Evolutionary conservation across 768 basidiomycete genomes (phyloP).

Genomic region (Imleria badia): DNA sequence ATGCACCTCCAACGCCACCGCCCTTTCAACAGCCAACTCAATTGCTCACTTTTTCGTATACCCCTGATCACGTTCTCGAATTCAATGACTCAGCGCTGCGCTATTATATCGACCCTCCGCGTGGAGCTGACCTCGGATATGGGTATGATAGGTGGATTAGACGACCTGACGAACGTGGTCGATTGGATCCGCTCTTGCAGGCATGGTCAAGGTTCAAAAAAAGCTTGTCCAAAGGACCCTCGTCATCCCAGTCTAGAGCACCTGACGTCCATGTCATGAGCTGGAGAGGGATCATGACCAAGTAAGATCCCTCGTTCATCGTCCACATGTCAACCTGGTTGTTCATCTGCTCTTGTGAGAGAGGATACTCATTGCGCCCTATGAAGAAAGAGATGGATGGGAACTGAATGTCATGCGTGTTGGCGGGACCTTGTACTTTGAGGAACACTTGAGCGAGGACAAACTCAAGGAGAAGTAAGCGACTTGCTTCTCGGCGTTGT

Average conservation of each 20-base stretch:
- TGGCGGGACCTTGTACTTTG: constrained; percentile 68
- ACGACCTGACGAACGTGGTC: constrained; percentile 60
- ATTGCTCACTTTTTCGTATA: constrained; percentile 73
- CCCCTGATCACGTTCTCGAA: constrained; percentile 50
- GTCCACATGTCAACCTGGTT: neutral
- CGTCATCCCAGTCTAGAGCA: constrained; percentile 17
- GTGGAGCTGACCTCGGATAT: constrained; percentile 59
- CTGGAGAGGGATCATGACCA: constrained; percentile 87
- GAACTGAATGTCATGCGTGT: constrained; percentile 82
- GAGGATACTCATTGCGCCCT: constrained; percentile 80
- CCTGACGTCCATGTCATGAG: constrained; percentile 57
- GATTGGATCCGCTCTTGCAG: constrained; percentile 66
- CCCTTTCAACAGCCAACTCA: constrained; percentile 72
- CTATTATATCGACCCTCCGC: constrained; percentile 70
- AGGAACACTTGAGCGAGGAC: constrained; percentile 65
- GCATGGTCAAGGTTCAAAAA: constrained; percentile 49
- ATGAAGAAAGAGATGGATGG: constrained; percentile 79
- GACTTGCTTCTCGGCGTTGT: neutral
- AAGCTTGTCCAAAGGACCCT: constrained; percentile 34
- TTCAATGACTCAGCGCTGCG: constrained; percentile 70
- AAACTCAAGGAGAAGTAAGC: constrained; percentile 65
- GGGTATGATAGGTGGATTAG: constrained; percentile 76
- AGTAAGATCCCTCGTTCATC: constrained; percentile 43
- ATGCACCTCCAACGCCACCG: constrained; percentile 20
- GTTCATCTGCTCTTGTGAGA: constrained; percentile 34